Conservation (phyloP, 495 filamentous ascomycete genomes). For the Penicillium canariense region DNA sequence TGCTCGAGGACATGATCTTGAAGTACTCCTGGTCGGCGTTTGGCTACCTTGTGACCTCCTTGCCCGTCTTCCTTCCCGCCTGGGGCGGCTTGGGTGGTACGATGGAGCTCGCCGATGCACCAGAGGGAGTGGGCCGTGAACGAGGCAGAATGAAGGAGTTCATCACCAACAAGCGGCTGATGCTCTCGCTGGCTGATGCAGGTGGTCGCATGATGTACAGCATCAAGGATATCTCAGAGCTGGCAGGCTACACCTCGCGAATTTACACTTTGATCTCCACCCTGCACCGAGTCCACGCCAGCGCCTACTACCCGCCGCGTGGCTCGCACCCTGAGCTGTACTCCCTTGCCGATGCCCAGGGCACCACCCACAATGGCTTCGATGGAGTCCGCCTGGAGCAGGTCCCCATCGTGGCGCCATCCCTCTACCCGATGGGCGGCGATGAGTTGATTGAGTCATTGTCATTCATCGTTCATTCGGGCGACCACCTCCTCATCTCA, state of each 20-base stretch:
- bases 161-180: conserved; percentile 97
- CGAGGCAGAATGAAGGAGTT: conserved; percentile 94
- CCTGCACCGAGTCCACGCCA: conserved; percentile 88
- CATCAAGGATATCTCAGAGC: conserved; percentile 92
- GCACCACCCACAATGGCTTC: conserved; percentile 88
- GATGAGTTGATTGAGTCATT: conserved; percentile 88
- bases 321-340: conserved; percentile 73
- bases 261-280: conserved; percentile 95
- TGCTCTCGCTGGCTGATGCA: conserved; percentile 96
- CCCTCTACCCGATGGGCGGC: conserved; percentile 73
- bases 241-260: conserved; percentile 93
- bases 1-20: conserved; percentile 95
- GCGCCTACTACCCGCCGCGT: conserved; percentile 72
- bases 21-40: conserved; percentile 99
- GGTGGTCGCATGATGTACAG: conserved; percentile 99
- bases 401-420: conserved; percentile 87
- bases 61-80: conserved; percentile 92
- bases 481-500: conserved; percentile 91
- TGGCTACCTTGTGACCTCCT: conserved; percentile 87
- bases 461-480: conserved; percentile 80
- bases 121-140: conserved; percentile 57
- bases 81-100: conserved; percentile 82
- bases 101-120: conserved; percentile 55
- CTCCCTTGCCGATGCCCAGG: conserved; percentile 86
- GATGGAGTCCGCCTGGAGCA: conserved; percentile 92